Conservation (phyloP, 148 eudicot species). For the Dysphania ambrosioides region DNA sequence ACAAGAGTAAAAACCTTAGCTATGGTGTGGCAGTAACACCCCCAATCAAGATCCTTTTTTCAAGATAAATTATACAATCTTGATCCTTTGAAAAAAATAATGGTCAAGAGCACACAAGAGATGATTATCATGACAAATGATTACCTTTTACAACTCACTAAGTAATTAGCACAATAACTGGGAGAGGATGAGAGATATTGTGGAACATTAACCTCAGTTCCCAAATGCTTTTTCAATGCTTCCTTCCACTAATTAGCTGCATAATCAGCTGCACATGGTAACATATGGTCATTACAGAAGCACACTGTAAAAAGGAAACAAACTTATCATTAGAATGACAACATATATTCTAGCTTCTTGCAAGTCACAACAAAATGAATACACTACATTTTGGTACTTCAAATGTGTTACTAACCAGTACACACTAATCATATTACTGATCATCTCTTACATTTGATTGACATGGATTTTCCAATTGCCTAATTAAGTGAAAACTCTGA, state of each 20-base stretch:
- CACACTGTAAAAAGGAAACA: constrained; percentile 50
- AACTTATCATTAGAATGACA: no score
- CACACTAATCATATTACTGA: not conserved
- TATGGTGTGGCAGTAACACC: not conserved
- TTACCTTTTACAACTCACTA: not conserved
- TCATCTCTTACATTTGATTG: not conserved
- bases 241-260: constrained; percentile 95
- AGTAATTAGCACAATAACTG: not conserved
- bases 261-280: constrained; percentile 71
- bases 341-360: no score
- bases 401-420: not conserved
- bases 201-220: constrained; percentile 57
- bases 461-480: not conserved
- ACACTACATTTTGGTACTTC: not conserved
- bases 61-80: not conserved
- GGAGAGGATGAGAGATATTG: not conserved
- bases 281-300: constrained; percentile 94
- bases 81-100: not conserved
- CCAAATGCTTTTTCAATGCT: constrained; percentile 90
- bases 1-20: not conserved
- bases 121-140: not conserved
- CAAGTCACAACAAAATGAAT: not conserved
- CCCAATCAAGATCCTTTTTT: not conserved
- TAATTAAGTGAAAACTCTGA: not conserved
- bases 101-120: not conserved